phyloP scores from a whole-genome alignment of 768 basidiomycete species.

The Butyriboletus loyo region DNA sequence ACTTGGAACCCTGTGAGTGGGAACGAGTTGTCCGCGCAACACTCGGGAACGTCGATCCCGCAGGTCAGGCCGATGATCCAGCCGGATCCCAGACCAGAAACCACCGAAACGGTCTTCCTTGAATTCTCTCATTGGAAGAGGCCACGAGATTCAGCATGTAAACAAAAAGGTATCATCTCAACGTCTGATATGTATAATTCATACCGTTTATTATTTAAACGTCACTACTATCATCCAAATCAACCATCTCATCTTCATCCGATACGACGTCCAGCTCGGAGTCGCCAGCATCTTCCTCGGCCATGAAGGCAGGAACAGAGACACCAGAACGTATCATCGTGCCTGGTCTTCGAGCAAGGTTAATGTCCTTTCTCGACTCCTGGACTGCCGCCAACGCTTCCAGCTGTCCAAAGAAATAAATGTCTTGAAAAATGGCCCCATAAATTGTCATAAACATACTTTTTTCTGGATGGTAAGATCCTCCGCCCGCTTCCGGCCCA shows the following conservation, averaged over 20 bases:
- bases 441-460: slow-evolving; percentile 35
- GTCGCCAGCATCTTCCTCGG: slow-evolving; percentile 2
- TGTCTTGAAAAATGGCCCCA: not conserved
- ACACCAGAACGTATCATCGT: slow-evolving; percentile 63
- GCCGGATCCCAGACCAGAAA: not conserved
- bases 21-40: not conserved
- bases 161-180: not conserved
- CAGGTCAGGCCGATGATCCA: not conserved
- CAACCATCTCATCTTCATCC: slow-evolving; percentile 16
- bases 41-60: not conserved
- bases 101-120: not conserved
- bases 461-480: slow-evolving; percentile 51
- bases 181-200: not conserved
- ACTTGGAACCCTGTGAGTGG: no score
- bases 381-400: slow-evolving; percentile 54
- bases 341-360: slow-evolving; percentile 63
- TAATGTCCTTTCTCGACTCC: slow-evolving; percentile 47
- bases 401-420: slow-evolving; percentile 38
- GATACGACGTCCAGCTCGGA: slow-evolving; percentile 14
- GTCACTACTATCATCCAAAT: slow-evolving; percentile 23
- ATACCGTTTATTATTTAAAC: slow-evolving; percentile 2
- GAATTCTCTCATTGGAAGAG: not conserved
- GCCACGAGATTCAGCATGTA: not conserved
- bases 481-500: slow-evolving; percentile 42
- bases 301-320: slow-evolving; percentile 35